A percentile compares a stretch with the other conserved stretches of the same genome.
Conservation (phyloP, 306 rosid genomes). For the Glycine tomentella region DNA sequence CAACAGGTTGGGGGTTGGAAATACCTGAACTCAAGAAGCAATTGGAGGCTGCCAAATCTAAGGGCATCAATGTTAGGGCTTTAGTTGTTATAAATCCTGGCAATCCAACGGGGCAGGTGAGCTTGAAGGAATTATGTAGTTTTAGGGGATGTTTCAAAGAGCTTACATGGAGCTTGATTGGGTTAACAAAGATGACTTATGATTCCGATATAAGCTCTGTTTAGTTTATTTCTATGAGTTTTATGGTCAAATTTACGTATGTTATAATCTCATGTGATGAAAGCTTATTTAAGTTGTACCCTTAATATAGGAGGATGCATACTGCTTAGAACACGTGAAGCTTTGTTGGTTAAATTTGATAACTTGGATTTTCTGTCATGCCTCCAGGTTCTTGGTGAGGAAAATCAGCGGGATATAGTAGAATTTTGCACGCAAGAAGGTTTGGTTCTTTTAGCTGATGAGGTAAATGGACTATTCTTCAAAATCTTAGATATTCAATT, state of each 20-base stretch:
- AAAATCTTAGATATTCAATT: constrained; percentile 10
- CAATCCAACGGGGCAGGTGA: constrained; percentile 98
- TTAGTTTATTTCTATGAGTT: neutral
- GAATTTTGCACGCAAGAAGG: too few relatives aligned
- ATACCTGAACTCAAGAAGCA: constrained; percentile 75
- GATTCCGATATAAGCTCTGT: neutral
- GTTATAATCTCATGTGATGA: neutral
- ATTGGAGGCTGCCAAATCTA: constrained; percentile 75
- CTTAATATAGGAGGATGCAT: constrained; percentile 9
- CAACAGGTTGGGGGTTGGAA: constrained; percentile 90
- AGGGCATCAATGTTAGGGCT: constrained; percentile 85
- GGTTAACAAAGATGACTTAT: neutral
- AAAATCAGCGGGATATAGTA: too few relatives aligned
- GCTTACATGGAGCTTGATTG: neutral
- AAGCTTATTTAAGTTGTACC: neutral
- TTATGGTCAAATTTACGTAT: neutral
- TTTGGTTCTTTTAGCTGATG: too few relatives aligned
- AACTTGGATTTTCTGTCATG: constrained; percentile 36
- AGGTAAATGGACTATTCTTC: too few relatives aligned
- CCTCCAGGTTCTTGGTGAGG: constrained; percentile 51
- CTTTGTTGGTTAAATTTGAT: constrained; percentile 15
- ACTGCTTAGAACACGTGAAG: constrained; percentile 3
- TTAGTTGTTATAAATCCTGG: constrained; percentile 95
- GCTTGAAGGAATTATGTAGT: constrained; percentile 29
- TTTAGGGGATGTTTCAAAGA: neutral